A percentile compares a stretch with the other conserved stretches of the same genome.
Evolutionary conservation across 2,329 filamentous ascomycete genomes (phyloP).

Genomic region (Stachybotrys elegans): DNA sequence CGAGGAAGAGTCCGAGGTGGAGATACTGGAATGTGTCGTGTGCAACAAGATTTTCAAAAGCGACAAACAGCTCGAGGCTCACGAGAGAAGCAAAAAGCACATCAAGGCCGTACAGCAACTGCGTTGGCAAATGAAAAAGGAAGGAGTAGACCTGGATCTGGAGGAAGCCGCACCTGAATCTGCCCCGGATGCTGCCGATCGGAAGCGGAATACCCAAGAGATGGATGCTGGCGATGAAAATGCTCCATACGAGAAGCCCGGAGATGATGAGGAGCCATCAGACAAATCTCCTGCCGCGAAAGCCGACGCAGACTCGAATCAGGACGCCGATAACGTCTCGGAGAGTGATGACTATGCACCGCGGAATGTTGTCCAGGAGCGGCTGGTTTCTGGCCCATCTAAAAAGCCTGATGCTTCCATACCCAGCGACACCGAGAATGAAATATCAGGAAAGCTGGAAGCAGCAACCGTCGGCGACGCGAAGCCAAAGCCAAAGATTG

Average conservation of each 20-base stretch:
- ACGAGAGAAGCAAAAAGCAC: constrained; percentile 97
- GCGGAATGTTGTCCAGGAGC: constrained; percentile 35
- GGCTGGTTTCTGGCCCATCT: constrained; percentile 22
- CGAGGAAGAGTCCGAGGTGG: constrained; percentile 44
- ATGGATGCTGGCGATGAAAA: background rate
- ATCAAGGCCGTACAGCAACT: constrained; percentile 78
- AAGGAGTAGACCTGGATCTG: constrained; percentile 61
- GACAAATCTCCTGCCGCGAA: background rate
- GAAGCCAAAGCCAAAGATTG: constrained; percentile 33
- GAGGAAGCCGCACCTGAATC: constrained; percentile 13
- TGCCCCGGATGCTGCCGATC: background rate
- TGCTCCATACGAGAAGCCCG: background rate
- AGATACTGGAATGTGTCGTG: constrained; percentile 67
- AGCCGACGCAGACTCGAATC: background rate
- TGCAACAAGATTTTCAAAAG: constrained; percentile 84
- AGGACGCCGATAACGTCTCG: background rate
- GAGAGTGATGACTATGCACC: constrained; percentile 42
- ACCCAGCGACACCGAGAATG: constrained; percentile 4
- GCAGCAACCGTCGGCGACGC: constrained; percentile 20
- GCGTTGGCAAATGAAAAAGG: constrained; percentile 74
- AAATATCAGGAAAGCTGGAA: constrained; percentile 11
- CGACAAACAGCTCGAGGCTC: constrained; percentile 83
- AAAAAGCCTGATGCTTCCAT: background rate
- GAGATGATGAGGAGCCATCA: background rate
- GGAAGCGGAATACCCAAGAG: background rate